Evolutionary conservation across 163 green algal genomes (phyloP).

Genomic region (Scenedesmus sp.): DNA sequence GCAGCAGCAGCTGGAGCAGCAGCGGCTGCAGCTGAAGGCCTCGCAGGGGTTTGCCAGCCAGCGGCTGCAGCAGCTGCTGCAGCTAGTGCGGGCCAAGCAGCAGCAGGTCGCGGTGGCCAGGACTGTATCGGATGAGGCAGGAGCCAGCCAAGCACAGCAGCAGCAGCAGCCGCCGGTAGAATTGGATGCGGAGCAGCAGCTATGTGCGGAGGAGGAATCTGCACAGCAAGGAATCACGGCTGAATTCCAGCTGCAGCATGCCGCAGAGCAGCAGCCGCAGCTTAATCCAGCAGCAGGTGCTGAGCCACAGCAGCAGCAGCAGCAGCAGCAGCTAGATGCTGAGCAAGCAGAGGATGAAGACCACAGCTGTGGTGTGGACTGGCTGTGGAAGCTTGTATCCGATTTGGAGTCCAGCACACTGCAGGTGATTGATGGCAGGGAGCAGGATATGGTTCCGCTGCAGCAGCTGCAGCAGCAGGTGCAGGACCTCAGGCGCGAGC

Average conservation of each 20-base stretch:
- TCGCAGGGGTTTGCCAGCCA: not conserved
- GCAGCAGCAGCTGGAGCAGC: conserved; percentile 30
- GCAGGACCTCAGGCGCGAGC: not conserved
- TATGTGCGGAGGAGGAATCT: not conserved
- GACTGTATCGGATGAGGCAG: not conserved
- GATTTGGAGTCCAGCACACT: not conserved
- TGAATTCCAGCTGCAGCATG: not conserved
- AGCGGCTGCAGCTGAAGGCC: not conserved
- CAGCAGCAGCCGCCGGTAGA: not conserved
- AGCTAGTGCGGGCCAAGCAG: conserved; percentile 11
- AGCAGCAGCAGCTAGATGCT: not conserved
- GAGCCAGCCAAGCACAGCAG: not conserved
- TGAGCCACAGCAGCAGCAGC: not conserved
- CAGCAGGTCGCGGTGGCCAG: not conserved
- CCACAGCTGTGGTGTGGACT: not conserved
- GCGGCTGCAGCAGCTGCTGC: not conserved
- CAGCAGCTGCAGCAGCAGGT: not conserved
- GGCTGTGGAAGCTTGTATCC: not conserved
- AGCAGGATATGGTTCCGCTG: not conserved
- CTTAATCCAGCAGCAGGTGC: not conserved
- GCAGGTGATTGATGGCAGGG: not conserved
- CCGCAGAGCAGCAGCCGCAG: not conserved
- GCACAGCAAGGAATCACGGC: not conserved
- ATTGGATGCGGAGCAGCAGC: not conserved
- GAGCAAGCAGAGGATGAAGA: not conserved